Base-by-base conservation (phyloP, 352 stramenopile species). In the Globisporangium iwayamae region DNA sequence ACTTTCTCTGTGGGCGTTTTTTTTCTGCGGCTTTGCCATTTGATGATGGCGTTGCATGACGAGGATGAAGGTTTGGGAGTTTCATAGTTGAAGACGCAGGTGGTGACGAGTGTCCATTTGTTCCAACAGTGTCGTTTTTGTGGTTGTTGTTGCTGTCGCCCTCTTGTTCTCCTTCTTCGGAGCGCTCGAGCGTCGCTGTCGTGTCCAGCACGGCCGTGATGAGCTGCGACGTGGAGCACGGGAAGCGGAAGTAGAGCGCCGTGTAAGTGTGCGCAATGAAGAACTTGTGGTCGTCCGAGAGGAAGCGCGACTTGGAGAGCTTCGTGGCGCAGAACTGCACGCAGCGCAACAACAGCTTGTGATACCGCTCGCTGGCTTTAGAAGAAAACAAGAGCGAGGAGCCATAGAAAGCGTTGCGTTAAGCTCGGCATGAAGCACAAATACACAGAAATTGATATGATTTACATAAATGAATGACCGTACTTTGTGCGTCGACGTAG, bases 261-360 rank as follows among this genome's bases (percentile, higher is more conserved):
- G 76, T 81, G 67, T 79, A 92, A 8, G 92, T 71, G 63, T 94
- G 85, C 14, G 78, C 77, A 9, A 84, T 78, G 54, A 94, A 91
- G 38, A 88, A 76, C 11, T 81, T 77, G 50, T 92, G 75, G 55
- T 94, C 85, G 58, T 93, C 82, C 4, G 84, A 68, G 41, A 93
- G 71, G 51, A 89, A 83, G 46, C 79, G 75, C 38, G 78, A 74
- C 47, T 89, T 87, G 25, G 63, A 68, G 38, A 93, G 81, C 66
- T 95, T 93, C 52, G 60, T 63, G 1, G 74, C 79, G 63, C 81
- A 84, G 18, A 89, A 80, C 54, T 70, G 74, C 41, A 93, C 54
- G 28, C 81, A 85, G 28, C 83, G 76, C 43, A 78, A 56, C 28
- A 95, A 58, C 9, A 95, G 61, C 54, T 75, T 65, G 58, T 86